These are phyloP conservation scores for Dothideomycetidae sp. DNA, from an alignment of 2,329 filamentous ascomycete genomes.

Conservation along the genomic window DNA sequence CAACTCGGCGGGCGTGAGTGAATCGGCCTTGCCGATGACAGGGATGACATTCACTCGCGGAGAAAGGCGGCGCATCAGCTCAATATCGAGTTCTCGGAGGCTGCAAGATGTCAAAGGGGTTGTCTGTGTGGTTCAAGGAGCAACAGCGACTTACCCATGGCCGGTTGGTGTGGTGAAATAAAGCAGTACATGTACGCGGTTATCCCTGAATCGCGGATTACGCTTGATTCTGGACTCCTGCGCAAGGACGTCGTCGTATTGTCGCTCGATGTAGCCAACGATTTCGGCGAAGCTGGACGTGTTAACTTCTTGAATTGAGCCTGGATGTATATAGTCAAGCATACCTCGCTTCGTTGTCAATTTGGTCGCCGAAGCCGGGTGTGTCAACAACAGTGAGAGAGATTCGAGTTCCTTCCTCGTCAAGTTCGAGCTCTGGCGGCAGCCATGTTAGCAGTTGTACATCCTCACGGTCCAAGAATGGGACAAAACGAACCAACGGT, in stretches of 20 bases:
- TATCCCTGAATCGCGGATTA: slow-evolving; percentile 98
- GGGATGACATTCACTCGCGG: slow-evolving; percentile 98
- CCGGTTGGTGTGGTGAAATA: slow-evolving; percentile 99
- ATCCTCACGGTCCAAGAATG: background rate
- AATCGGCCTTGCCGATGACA: slow-evolving; percentile 96
- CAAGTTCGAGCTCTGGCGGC: slow-evolving; percentile 71
- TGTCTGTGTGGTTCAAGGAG: slow-evolving; percentile 5
- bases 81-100: slow-evolving; percentile 96
- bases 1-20: slow-evolving; percentile 86
- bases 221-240: slow-evolving; percentile 99
- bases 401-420: slow-evolving; percentile 96
- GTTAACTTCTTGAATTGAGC: slow-evolving; percentile 13
- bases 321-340: slow-evolving; percentile 1
- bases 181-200: slow-evolving; percentile 92
- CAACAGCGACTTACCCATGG: slow-evolving; percentile 42
- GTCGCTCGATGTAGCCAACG: slow-evolving; percentile 92
- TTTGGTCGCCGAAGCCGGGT: slow-evolving; percentile 94
- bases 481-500: slow-evolving; percentile 61
- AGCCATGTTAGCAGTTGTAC: slow-evolving; percentile 14
- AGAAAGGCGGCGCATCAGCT: slow-evolving; percentile 98
- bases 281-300: slow-evolving; percentile 77
- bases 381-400: slow-evolving; percentile 98
- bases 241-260: slow-evolving; percentile 98
- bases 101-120: slow-evolving; percentile 38
- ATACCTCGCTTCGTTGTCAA: slow-evolving; percentile 91